Conservation (phyloP, 805 yeast genomes). For the Saccharomycopsis fibuligera region DNA sequence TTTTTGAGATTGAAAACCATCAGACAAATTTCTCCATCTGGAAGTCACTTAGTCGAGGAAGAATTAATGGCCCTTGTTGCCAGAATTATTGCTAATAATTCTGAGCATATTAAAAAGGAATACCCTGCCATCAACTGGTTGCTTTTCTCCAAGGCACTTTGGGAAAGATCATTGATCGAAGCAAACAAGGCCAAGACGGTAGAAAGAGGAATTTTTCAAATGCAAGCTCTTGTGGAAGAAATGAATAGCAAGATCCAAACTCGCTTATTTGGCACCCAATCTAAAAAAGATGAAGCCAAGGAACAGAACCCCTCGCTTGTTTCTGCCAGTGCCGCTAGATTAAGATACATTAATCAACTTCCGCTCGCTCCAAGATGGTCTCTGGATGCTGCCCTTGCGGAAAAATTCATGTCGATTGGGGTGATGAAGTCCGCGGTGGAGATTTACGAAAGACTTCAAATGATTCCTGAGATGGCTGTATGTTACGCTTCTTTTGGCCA, state of each 20-base stretch:
- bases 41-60: conserved; percentile 67
- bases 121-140: conserved; percentile 57
- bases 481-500: conserved; percentile 86
- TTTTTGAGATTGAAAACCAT: conserved; percentile 60
- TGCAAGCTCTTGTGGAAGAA: conserved; percentile 88
- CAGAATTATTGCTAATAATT: conserved; percentile 44
- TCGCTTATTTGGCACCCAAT: conserved; percentile 41
- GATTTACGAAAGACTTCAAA: conserved; percentile 70
- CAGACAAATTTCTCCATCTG: conserved; percentile 64
- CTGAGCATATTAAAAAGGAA: conserved; percentile 31
- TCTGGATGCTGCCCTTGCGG: conserved; percentile 77
- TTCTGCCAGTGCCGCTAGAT: conserved; percentile 47
- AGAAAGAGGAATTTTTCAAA: conserved; percentile 89
- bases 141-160: conserved; percentile 71
- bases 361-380: conserved; percentile 81
- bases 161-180: conserved; percentile 87
- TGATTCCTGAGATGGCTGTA: conserved; percentile 79
- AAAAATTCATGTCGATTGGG: conserved; percentile 79
- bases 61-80: conserved; percentile 72
- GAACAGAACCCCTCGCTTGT: conserved; percentile 26
- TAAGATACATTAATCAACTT: conserved; percentile 64
- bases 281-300: conserved; percentile 25
- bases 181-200: conserved; percentile 76
- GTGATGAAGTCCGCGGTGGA: conserved; percentile 81
- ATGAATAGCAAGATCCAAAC: conserved; percentile 61